Evolutionary conservation across 176 grass and related monocot species (phyloP).

Genomic region (Pontederia paniculata): DNA sequence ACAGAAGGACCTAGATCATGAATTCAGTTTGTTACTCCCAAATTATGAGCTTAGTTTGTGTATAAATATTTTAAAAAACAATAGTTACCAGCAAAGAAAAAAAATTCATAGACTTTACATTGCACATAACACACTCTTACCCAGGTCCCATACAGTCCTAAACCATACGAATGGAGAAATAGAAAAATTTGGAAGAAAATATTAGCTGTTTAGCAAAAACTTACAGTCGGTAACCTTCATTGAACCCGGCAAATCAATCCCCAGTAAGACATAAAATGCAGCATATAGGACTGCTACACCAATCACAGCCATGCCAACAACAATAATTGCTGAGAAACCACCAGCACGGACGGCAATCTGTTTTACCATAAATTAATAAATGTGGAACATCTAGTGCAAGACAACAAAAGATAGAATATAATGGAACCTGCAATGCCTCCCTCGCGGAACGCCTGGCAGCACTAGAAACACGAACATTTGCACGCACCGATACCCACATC

Average conservation of each 20-base stretch:
- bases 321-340: conserved; percentile 91
- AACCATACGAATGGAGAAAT: too few species aligned
- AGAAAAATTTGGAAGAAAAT: background rate
- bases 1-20: too few species aligned
- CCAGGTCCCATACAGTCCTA: too few species aligned
- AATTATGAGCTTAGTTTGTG: too few species aligned
- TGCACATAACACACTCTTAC: too few species aligned
- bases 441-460: conserved; percentile 92
- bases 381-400: conserved; percentile 1
- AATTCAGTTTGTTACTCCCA: too few species aligned
- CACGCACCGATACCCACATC: conserved; percentile 99
- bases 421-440: conserved; percentile 94
- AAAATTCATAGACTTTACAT: too few species aligned
- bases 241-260: conserved; percentile 77
- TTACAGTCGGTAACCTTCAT: conserved; percentile 99
- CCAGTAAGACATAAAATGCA: conserved; percentile 90
- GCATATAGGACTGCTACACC: conserved; percentile 92
- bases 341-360: conserved; percentile 98
- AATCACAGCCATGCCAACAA: conserved; percentile 99
- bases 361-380: conserved; percentile 31
- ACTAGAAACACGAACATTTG: conserved; percentile 98
- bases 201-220: conserved; percentile 32
- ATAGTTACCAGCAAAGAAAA: too few species aligned
- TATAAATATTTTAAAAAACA: too few species aligned
- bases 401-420: background rate